phyloP scores from a whole-genome alignment of 2,329 filamentous ascomycete species.

The Pseudocercospora ulei region DNA sequence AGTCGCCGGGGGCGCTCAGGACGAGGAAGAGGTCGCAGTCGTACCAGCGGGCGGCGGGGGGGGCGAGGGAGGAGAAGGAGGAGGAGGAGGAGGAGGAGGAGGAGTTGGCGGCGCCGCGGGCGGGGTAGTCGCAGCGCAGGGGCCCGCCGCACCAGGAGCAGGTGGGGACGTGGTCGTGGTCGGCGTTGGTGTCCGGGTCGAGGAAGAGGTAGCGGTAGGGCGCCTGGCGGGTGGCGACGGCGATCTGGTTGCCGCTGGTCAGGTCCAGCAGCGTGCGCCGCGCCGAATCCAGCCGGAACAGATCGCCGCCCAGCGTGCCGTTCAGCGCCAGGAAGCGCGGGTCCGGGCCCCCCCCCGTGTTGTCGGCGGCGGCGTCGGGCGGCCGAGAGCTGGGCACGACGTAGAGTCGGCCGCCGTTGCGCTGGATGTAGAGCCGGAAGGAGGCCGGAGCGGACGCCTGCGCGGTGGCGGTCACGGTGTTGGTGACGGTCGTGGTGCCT shows the following conservation, averaged over 20 bases:
- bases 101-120: too few species aligned
- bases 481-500: slow-evolving; percentile 2
- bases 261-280: neutral
- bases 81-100: too few species aligned
- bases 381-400: neutral
- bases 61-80: too few species aligned
- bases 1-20: too few species aligned
- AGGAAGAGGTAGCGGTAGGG: slow-evolving; percentile 2
- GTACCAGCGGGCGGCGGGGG: too few species aligned
- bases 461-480: neutral
- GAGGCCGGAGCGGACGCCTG: neutral
- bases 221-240: neutral
- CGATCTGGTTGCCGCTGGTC: neutral
- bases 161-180: neutral
- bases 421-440: slow-evolving; percentile 1
- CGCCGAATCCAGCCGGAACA: neutral
- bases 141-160: slow-evolving; percentile 7
- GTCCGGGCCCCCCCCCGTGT: too few species aligned
- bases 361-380: neutral
- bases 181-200: neutral
- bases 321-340: neutral
- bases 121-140: slow-evolving; percentile 1
- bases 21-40: too few species aligned
- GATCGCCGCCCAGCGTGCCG: neutral
- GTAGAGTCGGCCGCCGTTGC: slow-evolving; percentile 6